These are phyloP conservation scores for Jatropha podagrica DNA, from an alignment of 441 rosid species.

Conservation along the genomic window DNA sequence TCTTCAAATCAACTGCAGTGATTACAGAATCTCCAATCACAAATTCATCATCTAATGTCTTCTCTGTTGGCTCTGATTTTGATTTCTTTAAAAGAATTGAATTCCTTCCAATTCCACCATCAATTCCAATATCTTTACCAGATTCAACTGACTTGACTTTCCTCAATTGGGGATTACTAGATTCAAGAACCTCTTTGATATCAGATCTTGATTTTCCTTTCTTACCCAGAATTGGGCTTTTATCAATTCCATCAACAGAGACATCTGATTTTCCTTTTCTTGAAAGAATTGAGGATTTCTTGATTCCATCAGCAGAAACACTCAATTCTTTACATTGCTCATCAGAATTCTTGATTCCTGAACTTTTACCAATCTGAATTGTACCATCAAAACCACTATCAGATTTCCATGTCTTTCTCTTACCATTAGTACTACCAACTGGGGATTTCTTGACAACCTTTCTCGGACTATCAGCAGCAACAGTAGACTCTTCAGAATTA, in stretches of 20 bases:
- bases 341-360: constrained; percentile 16
- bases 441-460: constrained; percentile 23
- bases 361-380: constrained; percentile 33
- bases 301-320: constrained; percentile 32
- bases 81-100: constrained; percentile 37
- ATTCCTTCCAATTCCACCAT: constrained; percentile 23
- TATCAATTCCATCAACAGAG: constrained; percentile 26
- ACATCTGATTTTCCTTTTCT: constrained; percentile 34
- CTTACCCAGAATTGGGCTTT: constrained; percentile 31
- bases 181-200: constrained; percentile 18
- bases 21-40: constrained; percentile 13
- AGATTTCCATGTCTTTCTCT: constrained; percentile 64
- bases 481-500: background rate
- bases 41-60: background rate
- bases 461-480: background rate
- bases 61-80: constrained; percentile 36
- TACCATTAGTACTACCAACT: constrained; percentile 24
- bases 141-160: constrained; percentile 26
- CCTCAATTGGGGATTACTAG: constrained; percentile 21
- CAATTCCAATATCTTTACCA: constrained; percentile 19
- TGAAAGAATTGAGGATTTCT: constrained; percentile 30
- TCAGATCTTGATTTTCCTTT: constrained; percentile 43
- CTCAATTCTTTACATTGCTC: constrained; percentile 24
- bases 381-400: constrained; percentile 35
- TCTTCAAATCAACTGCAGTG: constrained; percentile 31